Conservation (phyloP, 2,329 filamentous ascomycete species). For the Fusarium oligoseptatum region DNA sequence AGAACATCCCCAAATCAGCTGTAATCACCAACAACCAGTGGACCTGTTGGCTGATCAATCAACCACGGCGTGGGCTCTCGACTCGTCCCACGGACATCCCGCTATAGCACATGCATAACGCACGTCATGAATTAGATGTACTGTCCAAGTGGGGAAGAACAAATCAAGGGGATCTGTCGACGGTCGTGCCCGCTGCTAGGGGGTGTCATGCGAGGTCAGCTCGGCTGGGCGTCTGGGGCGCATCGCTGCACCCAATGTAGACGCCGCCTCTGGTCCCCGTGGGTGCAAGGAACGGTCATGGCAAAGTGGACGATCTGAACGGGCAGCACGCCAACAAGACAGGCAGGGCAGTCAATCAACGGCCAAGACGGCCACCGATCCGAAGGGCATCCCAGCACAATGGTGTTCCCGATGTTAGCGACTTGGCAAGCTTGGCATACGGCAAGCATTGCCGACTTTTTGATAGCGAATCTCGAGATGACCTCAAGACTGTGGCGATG, state of each 20-base stretch:
- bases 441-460: constrained; percentile 11
- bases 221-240: not conserved
- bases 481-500: constrained; percentile 18
- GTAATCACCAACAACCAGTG: constrained; percentile 21
- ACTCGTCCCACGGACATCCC: constrained; percentile 10
- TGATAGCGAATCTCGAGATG: not conserved
- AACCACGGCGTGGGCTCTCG: not conserved
- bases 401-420: constrained; percentile 12
- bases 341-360: not conserved
- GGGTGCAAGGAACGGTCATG: constrained; percentile 33
- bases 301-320: constrained; percentile 1
- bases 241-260: constrained; percentile 27
- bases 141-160: not conserved
- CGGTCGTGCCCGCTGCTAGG: not conserved
- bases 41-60: constrained; percentile 24
- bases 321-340: not conserved
- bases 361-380: constrained; percentile 13
- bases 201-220: constrained; percentile 6
- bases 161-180: not conserved
- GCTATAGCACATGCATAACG: constrained; percentile 25
- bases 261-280: constrained; percentile 19
- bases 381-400: constrained; percentile 15
- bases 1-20: not conserved
- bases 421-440: constrained; percentile 34
- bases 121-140: constrained; percentile 11